Percentiles rank a stretch among this genome's conserved stretches.
Conservation (phyloP, 371 early-diverging fungal genomes). For the Mucor velutinosus region DNA sequence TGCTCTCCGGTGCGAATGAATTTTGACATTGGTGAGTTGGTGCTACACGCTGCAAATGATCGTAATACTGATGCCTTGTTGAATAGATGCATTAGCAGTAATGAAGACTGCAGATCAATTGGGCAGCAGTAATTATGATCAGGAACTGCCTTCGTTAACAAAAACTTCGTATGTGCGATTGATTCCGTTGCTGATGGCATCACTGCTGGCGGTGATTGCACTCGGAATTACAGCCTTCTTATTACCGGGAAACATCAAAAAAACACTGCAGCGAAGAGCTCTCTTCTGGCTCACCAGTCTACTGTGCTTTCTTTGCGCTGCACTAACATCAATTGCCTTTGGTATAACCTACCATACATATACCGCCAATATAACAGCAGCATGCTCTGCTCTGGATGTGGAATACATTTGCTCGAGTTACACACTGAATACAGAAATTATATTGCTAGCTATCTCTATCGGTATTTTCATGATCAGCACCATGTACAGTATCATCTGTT, state of each 20-base stretch:
- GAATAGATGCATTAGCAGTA: neutral
- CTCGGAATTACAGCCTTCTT: constrained; percentile 6
- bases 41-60: neutral
- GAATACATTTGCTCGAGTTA: constrained; percentile 10
- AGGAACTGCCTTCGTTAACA: neutral
- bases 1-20: constrained; percentile 17
- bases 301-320: constrained; percentile 1
- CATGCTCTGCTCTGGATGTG: neutral
- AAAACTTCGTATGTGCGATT: constrained; percentile 7
- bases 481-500: constrained; percentile 1
- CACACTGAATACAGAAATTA: constrained; percentile 13
- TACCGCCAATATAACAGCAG: neutral
- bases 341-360: constrained; percentile 10
- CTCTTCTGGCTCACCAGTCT: constrained; percentile 7
- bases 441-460: constrained; percentile 12
- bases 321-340: constrained; percentile 5
- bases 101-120: neutral
- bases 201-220: constrained; percentile 7
- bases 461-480: constrained; percentile 14
- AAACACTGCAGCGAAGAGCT: constrained; percentile 6
- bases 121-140: no score
- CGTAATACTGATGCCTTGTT: neutral
- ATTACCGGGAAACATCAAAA: constrained; percentile 15
- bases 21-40: constrained; percentile 14
- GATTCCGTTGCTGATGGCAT: constrained; percentile 15